Percentiles rank a stretch among this genome's conserved stretches.
These are phyloP conservation scores for Candida dubliniensis DNA, from an alignment of 1,139 yeast genomes.

Conservation along the genomic window DNA sequence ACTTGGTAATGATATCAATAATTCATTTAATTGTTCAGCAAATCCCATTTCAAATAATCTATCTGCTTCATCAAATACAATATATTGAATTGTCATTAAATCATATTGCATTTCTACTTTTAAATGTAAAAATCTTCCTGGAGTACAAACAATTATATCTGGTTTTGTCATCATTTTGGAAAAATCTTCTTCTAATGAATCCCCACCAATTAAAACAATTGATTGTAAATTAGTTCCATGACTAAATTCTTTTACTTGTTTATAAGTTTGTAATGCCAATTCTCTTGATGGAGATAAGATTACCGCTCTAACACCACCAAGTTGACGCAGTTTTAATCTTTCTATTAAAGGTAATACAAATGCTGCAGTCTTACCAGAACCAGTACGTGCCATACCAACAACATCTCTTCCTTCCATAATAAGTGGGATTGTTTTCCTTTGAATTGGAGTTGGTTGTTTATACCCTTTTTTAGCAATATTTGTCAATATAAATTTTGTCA, in stretches of 20 bases:
- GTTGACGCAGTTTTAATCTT: constrained; percentile 60
- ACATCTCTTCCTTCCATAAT: constrained; percentile 88
- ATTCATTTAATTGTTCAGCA: constrained; percentile 89
- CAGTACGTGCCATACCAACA: constrained; percentile 99
- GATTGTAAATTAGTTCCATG: constrained; percentile 81
- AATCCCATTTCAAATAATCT: constrained; percentile 96
- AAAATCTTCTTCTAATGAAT: constrained; percentile 93
- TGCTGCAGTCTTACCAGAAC: constrained; percentile 98
- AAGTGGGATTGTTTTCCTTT: constrained; percentile 89
- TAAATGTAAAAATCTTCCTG: constrained; percentile 94
- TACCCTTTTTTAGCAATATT: constrained; percentile 86
- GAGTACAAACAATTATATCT: constrained; percentile 93
- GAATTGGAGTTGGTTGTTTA: constrained; percentile 96
- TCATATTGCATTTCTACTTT: constrained; percentile 94
- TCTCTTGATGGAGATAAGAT: constrained; percentile 86
- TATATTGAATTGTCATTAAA: constrained; percentile 77
- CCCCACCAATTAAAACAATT: constrained; percentile 91
- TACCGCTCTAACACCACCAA: constrained; percentile 87
- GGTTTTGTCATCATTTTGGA: constrained; percentile 91
- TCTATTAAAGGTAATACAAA: constrained; percentile 93
- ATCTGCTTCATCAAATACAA: constrained; percentile 98
- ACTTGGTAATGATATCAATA: constrained; percentile 79
- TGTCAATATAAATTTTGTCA: constrained; percentile 65
- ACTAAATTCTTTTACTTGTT: constrained; percentile 85
- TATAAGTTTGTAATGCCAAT: constrained; percentile 87